Conservation (phyloP, 805 yeast genomes). For the Candida oleophila region DNA sequence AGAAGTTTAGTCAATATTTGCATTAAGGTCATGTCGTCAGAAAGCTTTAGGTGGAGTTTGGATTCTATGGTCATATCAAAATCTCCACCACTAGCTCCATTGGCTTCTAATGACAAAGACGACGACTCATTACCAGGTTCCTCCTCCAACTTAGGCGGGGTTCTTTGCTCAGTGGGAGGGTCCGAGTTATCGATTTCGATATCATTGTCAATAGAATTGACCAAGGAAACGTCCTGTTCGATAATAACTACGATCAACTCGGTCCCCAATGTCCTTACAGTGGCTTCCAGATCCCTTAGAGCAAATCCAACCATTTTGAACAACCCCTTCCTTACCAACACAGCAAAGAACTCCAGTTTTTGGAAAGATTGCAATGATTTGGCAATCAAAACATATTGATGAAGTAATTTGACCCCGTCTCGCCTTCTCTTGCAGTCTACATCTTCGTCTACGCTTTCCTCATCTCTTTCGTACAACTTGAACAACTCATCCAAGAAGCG, state of each 20-base stretch:
- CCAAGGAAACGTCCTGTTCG: conserved; percentile 75
- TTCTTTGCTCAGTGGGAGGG: conserved; percentile 16
- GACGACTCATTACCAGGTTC: conserved; percentile 10
- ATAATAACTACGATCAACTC: conserved; percentile 78
- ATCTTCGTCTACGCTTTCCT: conserved; percentile 3
- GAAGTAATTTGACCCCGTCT: conserved; percentile 75
- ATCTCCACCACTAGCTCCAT: conserved; percentile 10
- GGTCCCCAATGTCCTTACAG: conserved; percentile 67
- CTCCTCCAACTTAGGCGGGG: conserved; percentile 1
- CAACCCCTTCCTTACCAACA: conserved; percentile 66
- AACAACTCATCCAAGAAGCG: conserved; percentile 60
- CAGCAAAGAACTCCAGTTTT: conserved; percentile 61
- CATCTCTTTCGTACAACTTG: conserved; percentile 45
- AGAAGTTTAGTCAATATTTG: conserved; percentile 57
- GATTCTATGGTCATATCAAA: conserved; percentile 6
- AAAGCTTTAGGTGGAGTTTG: conserved; percentile 30
- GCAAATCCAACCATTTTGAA: conserved; percentile 73
- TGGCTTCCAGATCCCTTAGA: conserved; percentile 47
- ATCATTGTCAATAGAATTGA: conserved; percentile 37
- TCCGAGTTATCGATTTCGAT: conserved; percentile 29
- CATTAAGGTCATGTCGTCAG: conserved; percentile 60
- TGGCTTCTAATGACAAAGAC: conserved; percentile 11
- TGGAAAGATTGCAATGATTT: conserved; percentile 62
- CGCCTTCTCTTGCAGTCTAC: conserved; percentile 34
- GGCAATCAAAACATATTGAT: conserved; percentile 76